A percentile compares a stretch with the other conserved stretches of the same genome.
Conservation (phyloP, 2,329 filamentous ascomycete species). For the Alternaria dauci region DNA sequence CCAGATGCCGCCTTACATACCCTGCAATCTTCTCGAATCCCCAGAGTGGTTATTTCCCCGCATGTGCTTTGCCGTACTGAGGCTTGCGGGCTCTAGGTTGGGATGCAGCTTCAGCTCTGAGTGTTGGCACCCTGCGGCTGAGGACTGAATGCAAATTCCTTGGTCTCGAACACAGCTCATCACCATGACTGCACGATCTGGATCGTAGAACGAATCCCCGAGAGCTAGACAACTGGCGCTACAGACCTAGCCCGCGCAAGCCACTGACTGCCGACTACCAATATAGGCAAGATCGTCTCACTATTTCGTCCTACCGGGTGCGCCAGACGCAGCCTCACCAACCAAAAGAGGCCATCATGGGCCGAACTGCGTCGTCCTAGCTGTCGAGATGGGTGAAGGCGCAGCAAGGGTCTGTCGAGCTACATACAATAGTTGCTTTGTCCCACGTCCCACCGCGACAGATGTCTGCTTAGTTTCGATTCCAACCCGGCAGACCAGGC, state of each 20-base stretch:
- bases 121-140: constrained; percentile 1
- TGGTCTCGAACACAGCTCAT: background rate
- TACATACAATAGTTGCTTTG: constrained; percentile 16
- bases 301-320: constrained; percentile 24
- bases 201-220: constrained; percentile 18
- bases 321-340: constrained; percentile 37
- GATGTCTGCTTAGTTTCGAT: constrained; percentile 17
- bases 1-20: constrained; percentile 13
- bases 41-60: background rate
- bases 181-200: constrained; percentile 19
- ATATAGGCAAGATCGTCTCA: constrained; percentile 26
- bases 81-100: background rate
- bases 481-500: constrained; percentile 28
- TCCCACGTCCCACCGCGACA: constrained; percentile 29
- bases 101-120: background rate
- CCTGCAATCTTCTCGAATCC: background rate
- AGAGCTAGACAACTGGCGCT: constrained; percentile 27
- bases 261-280: constrained; percentile 24
- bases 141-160: constrained; percentile 1
- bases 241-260: constrained; percentile 32
- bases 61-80: background rate
- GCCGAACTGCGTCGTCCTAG: constrained; percentile 19
- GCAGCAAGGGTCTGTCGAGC: constrained; percentile 6
- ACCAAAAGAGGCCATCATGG: constrained; percentile 34
- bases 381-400: constrained; percentile 35